These are phyloP conservation scores for Ceratocystiopsis brevicomis DNA, from an alignment of 2,329 filamentous ascomycete species.

Conservation along the genomic window DNA sequence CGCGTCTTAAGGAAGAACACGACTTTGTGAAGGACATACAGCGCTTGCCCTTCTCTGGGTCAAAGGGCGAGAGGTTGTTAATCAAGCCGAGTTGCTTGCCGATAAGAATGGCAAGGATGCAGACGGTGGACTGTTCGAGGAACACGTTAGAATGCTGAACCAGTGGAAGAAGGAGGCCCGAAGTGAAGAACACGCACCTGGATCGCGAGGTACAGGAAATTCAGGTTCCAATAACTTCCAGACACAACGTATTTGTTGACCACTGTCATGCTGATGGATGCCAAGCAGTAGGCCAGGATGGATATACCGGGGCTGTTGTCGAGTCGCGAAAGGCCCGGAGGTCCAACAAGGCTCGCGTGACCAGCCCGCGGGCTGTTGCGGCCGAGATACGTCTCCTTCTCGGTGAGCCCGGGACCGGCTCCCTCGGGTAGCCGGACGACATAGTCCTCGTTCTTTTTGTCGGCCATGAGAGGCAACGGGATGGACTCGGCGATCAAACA, in stretches of 20 bases:
- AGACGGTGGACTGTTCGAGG: conserved; percentile 59
- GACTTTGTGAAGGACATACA: conserved; percentile 36
- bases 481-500: not conserved
- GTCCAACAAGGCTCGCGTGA: conserved; percentile 11
- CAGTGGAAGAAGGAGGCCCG: not conserved
- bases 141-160: not conserved
- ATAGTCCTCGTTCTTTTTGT: conserved; percentile 79
- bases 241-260: conserved; percentile 98
- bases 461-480: conserved; percentile 40
- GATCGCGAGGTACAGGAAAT: conserved; percentile 82
- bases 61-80: conserved; percentile 64
- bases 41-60: conserved; percentile 73
- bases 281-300: conserved; percentile 76
- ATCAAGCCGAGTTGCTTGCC: conserved; percentile 73
- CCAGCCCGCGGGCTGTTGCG: conserved; percentile 20
- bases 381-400: conserved; percentile 33
- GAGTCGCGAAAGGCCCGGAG: conserved; percentile 27
- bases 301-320: conserved; percentile 64
- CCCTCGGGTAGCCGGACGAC: conserved; percentile 50
- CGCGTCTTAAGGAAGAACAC: too few species aligned
- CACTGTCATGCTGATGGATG: conserved; percentile 99
- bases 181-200: conserved; percentile 47
- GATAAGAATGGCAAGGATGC: conserved; percentile 62
- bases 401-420: conserved; percentile 6
- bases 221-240: conserved; percentile 79